Evolutionary conservation across 1,139 yeast species (phyloP), one percentile per base, ranked within the genome.

Genomic region (Zhuliangozyma blackwelliae): DNA sequence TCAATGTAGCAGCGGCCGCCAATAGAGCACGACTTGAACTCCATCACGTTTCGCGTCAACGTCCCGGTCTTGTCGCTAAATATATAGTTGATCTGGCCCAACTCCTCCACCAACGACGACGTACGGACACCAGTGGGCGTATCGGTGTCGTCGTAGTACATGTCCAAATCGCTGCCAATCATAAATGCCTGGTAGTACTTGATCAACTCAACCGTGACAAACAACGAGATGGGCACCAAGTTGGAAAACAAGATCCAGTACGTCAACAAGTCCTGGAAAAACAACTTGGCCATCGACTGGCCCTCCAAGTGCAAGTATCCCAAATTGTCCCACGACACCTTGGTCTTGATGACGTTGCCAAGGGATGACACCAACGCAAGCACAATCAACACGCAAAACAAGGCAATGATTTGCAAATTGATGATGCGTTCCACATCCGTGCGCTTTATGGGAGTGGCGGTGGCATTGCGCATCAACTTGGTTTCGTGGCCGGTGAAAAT

Each of bases 401-500:
- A 67, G 2, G 92, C 96, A 45, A 92, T 68, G 52, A 92, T 92
- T 59, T 94, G 98, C 51, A 87, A 64, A 57, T 94, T 94, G 47
- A 94, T 90, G 61, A 90, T 87, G 59, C 95, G 79, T 65, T 94
- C 99, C 10, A 94, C 97, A 22, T 96, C 96, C 1, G 98, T 94
- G 52, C 95, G 76, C 57, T 94, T 94, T 51, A 94, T 94, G 5
- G 98, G 98, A 1, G 99, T 83, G 3, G 98, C 97, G 2, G 97
- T 90, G 10, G 99, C 98, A 64, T 94, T 94, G 55, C 98, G 79
- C 98, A 94, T 92, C 47, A 94, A 72, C 55, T 94, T 94, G 0
- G 99, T 92, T 63, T 94, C 98, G 58, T 94, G 98, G 22, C 98
- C 99, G 0, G 99, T 94, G 57, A 92, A 94, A 2, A 92, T 79